phyloP scores from a whole-genome alignment of 768 basidiomycete species.

The Guyanaporus albipodus region DNA sequence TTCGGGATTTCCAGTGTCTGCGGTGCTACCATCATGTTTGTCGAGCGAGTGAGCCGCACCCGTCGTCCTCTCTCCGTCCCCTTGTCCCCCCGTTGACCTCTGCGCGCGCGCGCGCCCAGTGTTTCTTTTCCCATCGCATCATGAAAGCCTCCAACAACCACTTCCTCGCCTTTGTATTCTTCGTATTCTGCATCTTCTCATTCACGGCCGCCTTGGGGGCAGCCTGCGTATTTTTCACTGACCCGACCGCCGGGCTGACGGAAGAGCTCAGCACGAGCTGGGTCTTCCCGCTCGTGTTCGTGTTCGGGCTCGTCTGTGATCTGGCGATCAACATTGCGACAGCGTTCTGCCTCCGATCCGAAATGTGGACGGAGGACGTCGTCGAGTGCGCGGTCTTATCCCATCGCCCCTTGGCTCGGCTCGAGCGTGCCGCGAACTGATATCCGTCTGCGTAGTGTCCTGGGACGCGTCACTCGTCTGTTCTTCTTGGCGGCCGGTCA shows the following conservation, averaged over 20 bases:
- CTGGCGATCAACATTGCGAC: constrained; percentile 9
- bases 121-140: constrained; percentile 21
- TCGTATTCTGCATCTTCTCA: constrained; percentile 16
- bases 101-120: too few species aligned
- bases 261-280: constrained; percentile 10
- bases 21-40: constrained; percentile 12
- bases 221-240: constrained; percentile 16
- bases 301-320: constrained; percentile 18
- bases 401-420: neutral
- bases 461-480: constrained; percentile 2
- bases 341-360: constrained; percentile 7
- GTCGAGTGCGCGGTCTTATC: constrained; percentile 5
- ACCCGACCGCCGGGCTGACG: neutral
- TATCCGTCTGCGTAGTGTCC: constrained; percentile 3
- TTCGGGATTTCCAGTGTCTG: constrained; percentile 17
- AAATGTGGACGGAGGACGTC: neutral
- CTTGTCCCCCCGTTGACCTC: neutral
- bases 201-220: constrained; percentile 22
- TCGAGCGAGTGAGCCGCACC: constrained; percentile 15
- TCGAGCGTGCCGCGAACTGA: neutral
- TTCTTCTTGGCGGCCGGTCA: constrained; percentile 8
- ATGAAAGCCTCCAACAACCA: constrained; percentile 15
- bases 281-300: constrained; percentile 18
- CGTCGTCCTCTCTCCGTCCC: neutral
- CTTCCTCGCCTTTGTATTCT: constrained; percentile 9